These are phyloP conservation scores for Sphagnum tenellum DNA, from an alignment of 225 moss, liverwort and hornwort genomes.

Conservation along the genomic window DNA sequence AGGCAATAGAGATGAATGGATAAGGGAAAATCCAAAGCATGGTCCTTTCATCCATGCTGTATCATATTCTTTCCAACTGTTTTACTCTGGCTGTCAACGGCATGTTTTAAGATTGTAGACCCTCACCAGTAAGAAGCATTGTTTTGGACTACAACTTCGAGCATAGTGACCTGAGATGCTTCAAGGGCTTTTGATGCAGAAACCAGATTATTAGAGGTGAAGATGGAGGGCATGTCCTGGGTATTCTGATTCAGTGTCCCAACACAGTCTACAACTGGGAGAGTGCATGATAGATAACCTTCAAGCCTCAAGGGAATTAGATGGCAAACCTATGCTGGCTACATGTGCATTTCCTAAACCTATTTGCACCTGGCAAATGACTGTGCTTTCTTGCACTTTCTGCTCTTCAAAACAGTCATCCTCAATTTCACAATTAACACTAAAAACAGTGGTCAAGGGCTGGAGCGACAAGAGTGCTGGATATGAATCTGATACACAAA, in stretches of 20 bases:
- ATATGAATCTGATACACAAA: conserved; percentile 5
- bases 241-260: background rate
- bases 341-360: conserved; percentile 17
- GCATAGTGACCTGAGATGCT: background rate
- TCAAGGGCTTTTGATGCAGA: conserved; percentile 2
- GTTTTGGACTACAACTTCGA: background rate
- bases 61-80: background rate
- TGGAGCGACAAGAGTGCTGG: conserved; percentile 55
- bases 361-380: conserved; percentile 21
- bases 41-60: background rate
- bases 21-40: background rate
- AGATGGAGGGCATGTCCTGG: background rate
- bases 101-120: background rate
- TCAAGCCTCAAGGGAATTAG: conserved; percentile 26
- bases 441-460: conserved; percentile 71
- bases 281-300: conserved; percentile 12
- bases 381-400: conserved; percentile 13
- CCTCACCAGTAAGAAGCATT: background rate
- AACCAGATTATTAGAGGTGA: background rate
- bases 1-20: too few species aligned
- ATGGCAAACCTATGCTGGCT: conserved; percentile 31
- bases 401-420: conserved; percentile 13
- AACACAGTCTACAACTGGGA: conserved; percentile 2
- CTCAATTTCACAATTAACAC: conserved; percentile 57
- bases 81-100: background rate